These are phyloP conservation scores for Mallotus nudiflorus DNA, from an alignment of 345 rosid genomes.

Conservation along the genomic window DNA sequence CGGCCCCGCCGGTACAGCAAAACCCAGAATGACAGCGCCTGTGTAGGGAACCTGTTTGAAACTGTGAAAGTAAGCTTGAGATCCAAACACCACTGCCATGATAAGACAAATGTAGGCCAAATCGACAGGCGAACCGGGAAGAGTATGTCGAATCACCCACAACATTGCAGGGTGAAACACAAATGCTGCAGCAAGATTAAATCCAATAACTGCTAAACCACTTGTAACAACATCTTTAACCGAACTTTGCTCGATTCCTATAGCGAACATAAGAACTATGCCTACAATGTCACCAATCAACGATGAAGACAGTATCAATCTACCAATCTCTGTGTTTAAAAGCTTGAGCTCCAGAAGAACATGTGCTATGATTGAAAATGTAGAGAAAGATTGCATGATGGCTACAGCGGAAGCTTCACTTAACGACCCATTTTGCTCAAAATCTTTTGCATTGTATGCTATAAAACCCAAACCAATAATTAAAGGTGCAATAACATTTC, in stretches of 20 bases:
- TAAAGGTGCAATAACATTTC: conserved; percentile 31
- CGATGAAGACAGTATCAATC: not conserved
- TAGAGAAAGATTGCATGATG: conserved; percentile 28
- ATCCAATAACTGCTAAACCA: not conserved
- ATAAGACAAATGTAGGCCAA: not conserved
- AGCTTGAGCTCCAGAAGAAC: conserved; percentile 45
- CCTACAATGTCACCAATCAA: not conserved
- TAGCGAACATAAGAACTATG: not conserved
- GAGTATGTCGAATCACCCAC: not conserved
- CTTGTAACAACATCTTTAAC: not conserved
- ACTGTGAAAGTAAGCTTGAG: not conserved
- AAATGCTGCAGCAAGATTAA: not conserved
- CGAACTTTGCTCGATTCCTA: not conserved
- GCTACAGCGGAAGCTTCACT: not conserved
- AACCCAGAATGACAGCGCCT: not conserved
- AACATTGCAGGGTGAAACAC: not conserved
- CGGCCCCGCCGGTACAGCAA: not conserved
- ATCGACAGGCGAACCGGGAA: not conserved
- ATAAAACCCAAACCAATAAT: not conserved
- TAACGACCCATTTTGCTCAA: too few species aligned
- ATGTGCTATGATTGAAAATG: conserved; percentile 41
- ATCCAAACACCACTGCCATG: not conserved
- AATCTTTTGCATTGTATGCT: too few species aligned
- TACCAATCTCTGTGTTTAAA: not conserved
- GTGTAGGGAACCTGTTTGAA: not conserved